Percentiles rank a stretch among this genome's conserved stretches.
phyloP scores from a whole-genome alignment of 192 early-diverging fungal genomes.

The Rhizophlyctis rosea region DNA sequence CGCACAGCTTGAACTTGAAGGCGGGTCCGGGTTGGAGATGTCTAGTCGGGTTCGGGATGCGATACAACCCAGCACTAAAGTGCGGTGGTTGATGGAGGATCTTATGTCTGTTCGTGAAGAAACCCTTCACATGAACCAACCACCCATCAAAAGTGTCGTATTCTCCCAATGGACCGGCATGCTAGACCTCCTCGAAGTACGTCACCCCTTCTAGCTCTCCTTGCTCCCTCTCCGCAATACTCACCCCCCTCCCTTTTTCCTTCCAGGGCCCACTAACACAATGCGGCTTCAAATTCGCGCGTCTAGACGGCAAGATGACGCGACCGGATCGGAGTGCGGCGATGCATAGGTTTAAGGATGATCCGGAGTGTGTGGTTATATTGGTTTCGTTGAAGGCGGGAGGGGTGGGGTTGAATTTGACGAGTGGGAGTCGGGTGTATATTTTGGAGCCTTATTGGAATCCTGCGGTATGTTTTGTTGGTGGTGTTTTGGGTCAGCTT shows the following conservation, averaged over 20 bases:
- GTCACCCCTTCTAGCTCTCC: not conserved
- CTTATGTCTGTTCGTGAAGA: slow-evolving; percentile 26
- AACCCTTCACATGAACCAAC: slow-evolving; percentile 4
- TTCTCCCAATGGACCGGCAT: slow-evolving; percentile 90
- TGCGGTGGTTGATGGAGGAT: slow-evolving; percentile 37
- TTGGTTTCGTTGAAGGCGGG: slow-evolving; percentile 59
- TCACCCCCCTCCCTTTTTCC: no score
- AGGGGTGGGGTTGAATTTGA: slow-evolving; percentile 61
- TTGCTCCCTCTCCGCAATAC: slow-evolving; percentile 14
- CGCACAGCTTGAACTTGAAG: no score
- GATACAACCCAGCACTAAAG: slow-evolving; percentile 45
- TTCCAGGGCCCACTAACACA: slow-evolving; percentile 22
- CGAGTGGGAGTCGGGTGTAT: slow-evolving; percentile 48
- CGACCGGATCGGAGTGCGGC: slow-evolving; percentile 53
- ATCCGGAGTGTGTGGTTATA: slow-evolving; percentile 45
- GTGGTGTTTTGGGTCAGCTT: not conserved
- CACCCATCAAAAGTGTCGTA: slow-evolving; percentile 70
- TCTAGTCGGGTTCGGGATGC: no score
- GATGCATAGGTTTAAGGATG: slow-evolving; percentile 55
- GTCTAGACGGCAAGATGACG: slow-evolving; percentile 54
- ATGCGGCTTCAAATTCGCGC: slow-evolving; percentile 32
- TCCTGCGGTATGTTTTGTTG: slow-evolving; percentile 29
- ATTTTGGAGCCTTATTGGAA: slow-evolving; percentile 63
- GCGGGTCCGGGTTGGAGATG: no score
- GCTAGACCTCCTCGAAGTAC: slow-evolving; percentile 42